These are phyloP conservation scores for Xylaria intraflava DNA, from an alignment of 495 filamentous ascomycete species.

Conservation along the genomic window DNA sequence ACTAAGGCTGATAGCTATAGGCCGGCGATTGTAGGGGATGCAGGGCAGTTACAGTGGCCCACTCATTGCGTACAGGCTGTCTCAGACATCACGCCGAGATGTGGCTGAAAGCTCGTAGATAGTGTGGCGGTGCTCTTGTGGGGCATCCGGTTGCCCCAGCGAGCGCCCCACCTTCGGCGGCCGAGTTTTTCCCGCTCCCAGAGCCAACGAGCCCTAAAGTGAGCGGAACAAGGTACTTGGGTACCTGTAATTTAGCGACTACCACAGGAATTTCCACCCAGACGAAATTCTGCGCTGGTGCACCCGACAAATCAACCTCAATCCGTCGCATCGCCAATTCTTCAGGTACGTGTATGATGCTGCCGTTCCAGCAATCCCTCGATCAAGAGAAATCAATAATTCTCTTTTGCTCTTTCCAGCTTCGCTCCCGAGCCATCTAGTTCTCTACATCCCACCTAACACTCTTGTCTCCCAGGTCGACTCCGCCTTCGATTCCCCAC, in stretches of 20 bases:
- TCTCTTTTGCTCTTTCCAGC: background rate
- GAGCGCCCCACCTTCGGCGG: slow-evolving; percentile 2
- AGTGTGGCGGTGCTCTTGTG: background rate
- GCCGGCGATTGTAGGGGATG: background rate
- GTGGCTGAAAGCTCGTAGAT: slow-evolving; percentile 1
- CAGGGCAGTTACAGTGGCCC: background rate
- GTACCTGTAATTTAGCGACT: slow-evolving; percentile 28
- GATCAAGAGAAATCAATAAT: background rate
- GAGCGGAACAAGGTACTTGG: slow-evolving; percentile 13
- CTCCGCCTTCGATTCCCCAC: slow-evolving; percentile 22
- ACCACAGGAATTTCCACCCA: slow-evolving; percentile 28
- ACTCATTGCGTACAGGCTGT: too few species aligned
- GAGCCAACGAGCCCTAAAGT: slow-evolving; percentile 8
- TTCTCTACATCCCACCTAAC: slow-evolving; percentile 1
- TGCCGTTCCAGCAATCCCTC: background rate
- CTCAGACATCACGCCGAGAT: too few species aligned
- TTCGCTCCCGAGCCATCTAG: background rate
- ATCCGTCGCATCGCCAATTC: slow-evolving; percentile 16
- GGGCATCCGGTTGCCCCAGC: background rate
- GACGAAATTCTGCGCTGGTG: slow-evolving; percentile 27
- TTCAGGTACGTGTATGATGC: slow-evolving; percentile 30
- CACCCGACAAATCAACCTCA: slow-evolving; percentile 12
- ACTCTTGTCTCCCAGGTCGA: slow-evolving; percentile 18
- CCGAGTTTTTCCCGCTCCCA: slow-evolving; percentile 13
- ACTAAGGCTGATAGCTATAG: background rate